A percentile compares a stretch with the other conserved stretches of the same genome.
Conservation (phyloP, 2,329 filamentous ascomycete species). For the Xylariaceae sp. region DNA sequence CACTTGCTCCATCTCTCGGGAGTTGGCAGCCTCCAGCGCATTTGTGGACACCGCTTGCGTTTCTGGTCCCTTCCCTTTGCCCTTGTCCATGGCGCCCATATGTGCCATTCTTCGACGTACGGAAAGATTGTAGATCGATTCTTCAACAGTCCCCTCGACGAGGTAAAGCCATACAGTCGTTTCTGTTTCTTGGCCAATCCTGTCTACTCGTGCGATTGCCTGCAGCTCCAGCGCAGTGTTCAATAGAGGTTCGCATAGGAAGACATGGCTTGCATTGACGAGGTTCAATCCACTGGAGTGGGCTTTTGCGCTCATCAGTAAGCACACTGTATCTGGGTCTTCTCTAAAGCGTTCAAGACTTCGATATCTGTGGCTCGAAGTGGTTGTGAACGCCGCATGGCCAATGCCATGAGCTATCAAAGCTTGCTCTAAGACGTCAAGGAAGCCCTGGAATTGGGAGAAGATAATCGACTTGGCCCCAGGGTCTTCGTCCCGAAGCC, state of each 20-base stretch:
- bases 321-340: constrained; percentile 72
- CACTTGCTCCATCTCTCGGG: constrained; percentile 74
- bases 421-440: constrained; percentile 69
- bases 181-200: constrained; percentile 83
- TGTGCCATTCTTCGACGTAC: constrained; percentile 76
- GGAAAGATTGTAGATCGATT: constrained; percentile 85
- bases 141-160: constrained; percentile 85
- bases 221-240: constrained; percentile 94
- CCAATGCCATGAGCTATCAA: constrained; percentile 72
- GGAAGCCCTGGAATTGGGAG: constrained; percentile 68
- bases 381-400: constrained; percentile 67
- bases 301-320: constrained; percentile 84
- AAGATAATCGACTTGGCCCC: constrained; percentile 93
- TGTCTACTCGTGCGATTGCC: constrained; percentile 89
- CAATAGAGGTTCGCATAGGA: constrained; percentile 88
- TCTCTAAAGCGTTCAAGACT: constrained; percentile 76
- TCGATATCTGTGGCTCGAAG: constrained; percentile 23
- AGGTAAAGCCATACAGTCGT: constrained; percentile 97
- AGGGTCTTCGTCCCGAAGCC: constrained; percentile 79
- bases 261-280: constrained; percentile 89
- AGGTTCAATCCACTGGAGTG: constrained; percentile 88
- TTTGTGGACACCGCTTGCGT: constrained; percentile 47
- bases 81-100: constrained; percentile 52
- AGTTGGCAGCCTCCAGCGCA: constrained; percentile 78
- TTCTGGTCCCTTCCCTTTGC: constrained; percentile 42